These are phyloP conservation scores for Durotheca rogersii DNA, from an alignment of 495 filamentous ascomycete species.

Conservation along the genomic window DNA sequence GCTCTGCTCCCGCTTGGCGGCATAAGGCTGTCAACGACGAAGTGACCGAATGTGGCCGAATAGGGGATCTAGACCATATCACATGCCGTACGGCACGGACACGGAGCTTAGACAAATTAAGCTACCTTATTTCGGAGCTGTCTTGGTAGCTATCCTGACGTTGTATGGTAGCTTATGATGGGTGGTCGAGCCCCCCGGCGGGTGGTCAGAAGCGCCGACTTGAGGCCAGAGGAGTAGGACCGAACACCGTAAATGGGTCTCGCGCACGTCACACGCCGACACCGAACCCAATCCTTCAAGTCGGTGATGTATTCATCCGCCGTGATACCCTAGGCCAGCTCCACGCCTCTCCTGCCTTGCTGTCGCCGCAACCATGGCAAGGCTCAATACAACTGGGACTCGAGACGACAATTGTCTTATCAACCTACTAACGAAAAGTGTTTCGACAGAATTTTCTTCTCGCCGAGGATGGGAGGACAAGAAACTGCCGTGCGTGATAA, in stretches of 20 bases:
- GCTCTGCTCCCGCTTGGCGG: neutral
- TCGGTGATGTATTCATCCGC: constrained; percentile 11
- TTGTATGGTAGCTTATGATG: constrained; percentile 7
- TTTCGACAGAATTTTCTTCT: neutral
- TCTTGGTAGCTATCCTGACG: neutral
- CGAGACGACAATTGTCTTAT: neutral
- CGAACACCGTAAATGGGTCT: constrained; percentile 2
- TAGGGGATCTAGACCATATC: neutral
- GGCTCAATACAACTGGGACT: neutral
- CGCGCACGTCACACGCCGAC: constrained; percentile 1
- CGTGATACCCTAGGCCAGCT: neutral
- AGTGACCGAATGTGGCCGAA: neutral
- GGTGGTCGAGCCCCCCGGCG: neutral
- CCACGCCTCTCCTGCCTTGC: neutral
- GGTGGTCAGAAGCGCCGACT: constrained; percentile 14
- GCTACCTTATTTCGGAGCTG: constrained; percentile 9
- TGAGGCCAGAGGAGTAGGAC: constrained; percentile 10
- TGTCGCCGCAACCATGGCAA: neutral
- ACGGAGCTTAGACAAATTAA: constrained; percentile 15
- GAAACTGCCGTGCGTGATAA: neutral
- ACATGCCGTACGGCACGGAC: constrained; percentile 1
- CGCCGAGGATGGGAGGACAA: neutral
- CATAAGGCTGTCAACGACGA: constrained; percentile 6
- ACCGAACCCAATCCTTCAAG: constrained; percentile 2
- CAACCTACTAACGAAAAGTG: neutral